Evolutionary conservation across 2,329 filamentous ascomycete genomes (phyloP).

Genomic region (Escovopsis weberi): DNA sequence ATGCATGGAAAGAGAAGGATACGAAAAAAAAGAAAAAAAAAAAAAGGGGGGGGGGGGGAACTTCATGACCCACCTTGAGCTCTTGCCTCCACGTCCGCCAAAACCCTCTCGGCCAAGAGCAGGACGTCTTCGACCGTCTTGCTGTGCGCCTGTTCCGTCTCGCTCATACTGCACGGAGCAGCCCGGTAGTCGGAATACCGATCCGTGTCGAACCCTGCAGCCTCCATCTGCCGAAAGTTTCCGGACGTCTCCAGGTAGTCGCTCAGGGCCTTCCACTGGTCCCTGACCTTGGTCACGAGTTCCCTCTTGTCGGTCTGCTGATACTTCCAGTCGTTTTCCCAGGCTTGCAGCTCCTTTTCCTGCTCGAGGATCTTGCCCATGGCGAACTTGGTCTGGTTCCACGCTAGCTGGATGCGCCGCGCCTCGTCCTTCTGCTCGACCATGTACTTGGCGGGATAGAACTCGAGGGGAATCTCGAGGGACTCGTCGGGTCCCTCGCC

Average conservation of each 20-base stretch:
- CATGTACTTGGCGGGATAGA: constrained; percentile 42
- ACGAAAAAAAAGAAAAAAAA: too few species aligned
- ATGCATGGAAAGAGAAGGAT: too few species aligned
- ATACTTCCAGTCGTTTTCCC: constrained; percentile 14
- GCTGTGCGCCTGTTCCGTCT: constrained; percentile 17
- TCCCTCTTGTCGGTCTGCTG: constrained; percentile 15
- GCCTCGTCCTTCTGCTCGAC: constrained; percentile 30
- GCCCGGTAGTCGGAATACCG: constrained; percentile 24
- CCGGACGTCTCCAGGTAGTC: constrained; percentile 22
- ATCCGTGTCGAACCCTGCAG: constrained; percentile 23
- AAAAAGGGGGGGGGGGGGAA: too few species aligned
- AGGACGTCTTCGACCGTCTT: constrained; percentile 20
- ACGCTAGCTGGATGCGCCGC: constrained; percentile 26
- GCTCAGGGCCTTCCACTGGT: constrained; percentile 18
- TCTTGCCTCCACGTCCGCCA: constrained; percentile 20
- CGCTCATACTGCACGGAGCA: constrained; percentile 22
- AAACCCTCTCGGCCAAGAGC: constrained; percentile 16
- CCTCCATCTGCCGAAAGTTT: constrained; percentile 22
- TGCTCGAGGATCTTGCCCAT: constrained; percentile 12
- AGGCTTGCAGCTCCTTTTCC: constrained; percentile 14
- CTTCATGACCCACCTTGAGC: constrained; percentile 17
- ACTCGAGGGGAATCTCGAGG: constrained; percentile 34
- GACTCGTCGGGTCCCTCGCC: constrained; percentile 26
- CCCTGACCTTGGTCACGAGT: constrained; percentile 15
- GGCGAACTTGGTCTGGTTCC: constrained; percentile 18